These are phyloP conservation scores for Cenchrus purpureus DNA, from an alignment of 176 grass and related monocot species.

Conservation along the genomic window DNA sequence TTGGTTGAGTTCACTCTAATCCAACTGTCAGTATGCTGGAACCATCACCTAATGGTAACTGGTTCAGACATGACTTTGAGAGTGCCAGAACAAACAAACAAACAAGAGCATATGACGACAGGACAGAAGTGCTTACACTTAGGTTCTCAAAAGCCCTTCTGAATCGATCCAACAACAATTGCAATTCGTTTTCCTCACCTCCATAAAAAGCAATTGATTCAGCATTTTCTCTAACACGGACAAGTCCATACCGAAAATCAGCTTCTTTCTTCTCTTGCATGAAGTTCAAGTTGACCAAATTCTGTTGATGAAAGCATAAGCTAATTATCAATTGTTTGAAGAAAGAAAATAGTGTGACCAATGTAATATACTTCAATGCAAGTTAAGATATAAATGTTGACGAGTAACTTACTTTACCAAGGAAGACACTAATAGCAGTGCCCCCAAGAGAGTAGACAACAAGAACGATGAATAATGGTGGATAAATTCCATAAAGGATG, in stretches of 20 bases:
- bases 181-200: constrained; percentile 90
- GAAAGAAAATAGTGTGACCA: constrained; percentile 20
- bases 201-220: constrained; percentile 99
- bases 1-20: constrained; percentile 7
- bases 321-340: constrained; percentile 32
- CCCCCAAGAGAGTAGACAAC: constrained; percentile 96
- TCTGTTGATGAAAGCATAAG: constrained; percentile 51
- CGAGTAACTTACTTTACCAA: constrained; percentile 83
- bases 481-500: constrained; percentile 97
- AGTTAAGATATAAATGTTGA: constrained; percentile 20
- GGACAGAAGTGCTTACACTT: constrained; percentile 60
- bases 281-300: constrained; percentile 95
- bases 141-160: constrained; percentile 90
- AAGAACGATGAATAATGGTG: constrained; percentile 91
- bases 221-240: constrained; percentile 97
- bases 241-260: constrained; percentile 97
- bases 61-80: not conserved
- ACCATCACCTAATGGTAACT: not conserved
- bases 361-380: not conserved
- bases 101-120: constrained; percentile 16
- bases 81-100: not conserved
- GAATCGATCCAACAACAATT: constrained; percentile 91
- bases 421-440: constrained; percentile 83
- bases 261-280: constrained; percentile 99
- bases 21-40: not conserved